Conservation (phyloP, 331 rosid genomes). For the Stylosanthes scabra region DNA sequence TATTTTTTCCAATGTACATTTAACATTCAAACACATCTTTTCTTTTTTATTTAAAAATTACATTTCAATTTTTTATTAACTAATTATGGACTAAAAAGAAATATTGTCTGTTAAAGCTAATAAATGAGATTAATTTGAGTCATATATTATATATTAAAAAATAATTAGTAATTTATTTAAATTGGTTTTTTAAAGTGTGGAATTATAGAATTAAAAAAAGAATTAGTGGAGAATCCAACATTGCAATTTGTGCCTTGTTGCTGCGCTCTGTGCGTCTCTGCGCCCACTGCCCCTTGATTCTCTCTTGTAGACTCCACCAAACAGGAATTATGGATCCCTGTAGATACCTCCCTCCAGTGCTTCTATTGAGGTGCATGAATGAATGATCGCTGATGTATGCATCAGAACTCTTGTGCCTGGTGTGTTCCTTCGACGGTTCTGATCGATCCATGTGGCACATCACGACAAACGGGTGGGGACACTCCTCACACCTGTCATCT, state of each 20-base stretch:
- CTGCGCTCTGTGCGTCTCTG: too few species aligned
- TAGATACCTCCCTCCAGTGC: background rate
- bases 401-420: conserved; percentile 10
- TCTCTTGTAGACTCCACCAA: conserved; percentile 34
- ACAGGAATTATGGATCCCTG: conserved; percentile 4
- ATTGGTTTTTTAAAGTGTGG: too few species aligned
- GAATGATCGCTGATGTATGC: background rate
- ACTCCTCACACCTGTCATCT: conserved; percentile 53
- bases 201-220: too few species aligned
- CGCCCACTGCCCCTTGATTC: background rate
- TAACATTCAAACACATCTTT: too few species aligned
- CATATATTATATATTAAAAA: too few species aligned
- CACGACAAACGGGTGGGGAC: conserved; percentile 30
- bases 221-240: conserved; percentile 10
- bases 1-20: too few species aligned
- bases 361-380: conserved; percentile 45
- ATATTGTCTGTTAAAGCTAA: too few species aligned
- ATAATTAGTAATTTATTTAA: too few species aligned
- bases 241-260: conserved; percentile 34
- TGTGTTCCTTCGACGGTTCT: conserved; percentile 26
- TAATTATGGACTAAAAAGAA: too few species aligned
- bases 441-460: conserved; percentile 45
- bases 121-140: too few species aligned
- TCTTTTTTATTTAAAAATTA: too few species aligned
- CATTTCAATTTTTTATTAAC: too few species aligned